Conservation (phyloP, 2,329 filamentous ascomycete species). For the Colletotrichum acutatum region DNA sequence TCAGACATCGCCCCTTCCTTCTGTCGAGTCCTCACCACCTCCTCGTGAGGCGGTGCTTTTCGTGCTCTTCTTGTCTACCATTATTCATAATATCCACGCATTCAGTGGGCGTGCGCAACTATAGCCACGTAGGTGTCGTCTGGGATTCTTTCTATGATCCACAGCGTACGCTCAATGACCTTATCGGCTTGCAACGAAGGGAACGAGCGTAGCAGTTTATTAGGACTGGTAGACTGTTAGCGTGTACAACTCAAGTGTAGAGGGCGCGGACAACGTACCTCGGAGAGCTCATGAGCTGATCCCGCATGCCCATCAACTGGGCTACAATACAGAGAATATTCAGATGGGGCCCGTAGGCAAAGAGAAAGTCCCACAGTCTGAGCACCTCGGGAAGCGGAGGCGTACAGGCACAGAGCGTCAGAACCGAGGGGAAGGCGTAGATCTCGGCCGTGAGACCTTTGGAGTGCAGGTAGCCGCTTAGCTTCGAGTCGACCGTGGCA, state of each 20-base stretch:
- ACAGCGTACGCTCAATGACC: conserved; percentile 86
- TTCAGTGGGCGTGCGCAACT: conserved; percentile 77
- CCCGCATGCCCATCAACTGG: conserved; percentile 88
- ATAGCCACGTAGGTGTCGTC: conserved; percentile 92
- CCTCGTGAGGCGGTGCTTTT: not conserved
- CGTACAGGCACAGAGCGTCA: conserved; percentile 95
- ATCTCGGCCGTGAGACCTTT: conserved; percentile 93
- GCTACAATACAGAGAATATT: conserved; percentile 98
- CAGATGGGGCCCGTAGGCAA: conserved; percentile 93
- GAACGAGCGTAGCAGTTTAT: conserved; percentile 89
- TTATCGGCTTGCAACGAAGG: conserved; percentile 85
- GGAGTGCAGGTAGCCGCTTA: conserved; percentile 84
- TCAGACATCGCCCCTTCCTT: not conserved
- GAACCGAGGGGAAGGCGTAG: conserved; percentile 94
- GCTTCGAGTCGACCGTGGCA: conserved; percentile 88
- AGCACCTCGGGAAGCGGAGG: conserved; percentile 94
- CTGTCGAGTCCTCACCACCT: not conserved
- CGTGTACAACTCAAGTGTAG: not conserved
- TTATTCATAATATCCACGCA: not conserved
- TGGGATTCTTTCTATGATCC: conserved; percentile 89
- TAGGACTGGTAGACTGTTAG: conserved; percentile 72
- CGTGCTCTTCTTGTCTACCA: not conserved
- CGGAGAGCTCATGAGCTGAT: conserved; percentile 83
- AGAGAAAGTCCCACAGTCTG: conserved; percentile 95
- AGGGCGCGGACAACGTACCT: conserved; percentile 67